Conservation (phyloP, 441 rosid genomes). For the Iberis amara region DNA sequence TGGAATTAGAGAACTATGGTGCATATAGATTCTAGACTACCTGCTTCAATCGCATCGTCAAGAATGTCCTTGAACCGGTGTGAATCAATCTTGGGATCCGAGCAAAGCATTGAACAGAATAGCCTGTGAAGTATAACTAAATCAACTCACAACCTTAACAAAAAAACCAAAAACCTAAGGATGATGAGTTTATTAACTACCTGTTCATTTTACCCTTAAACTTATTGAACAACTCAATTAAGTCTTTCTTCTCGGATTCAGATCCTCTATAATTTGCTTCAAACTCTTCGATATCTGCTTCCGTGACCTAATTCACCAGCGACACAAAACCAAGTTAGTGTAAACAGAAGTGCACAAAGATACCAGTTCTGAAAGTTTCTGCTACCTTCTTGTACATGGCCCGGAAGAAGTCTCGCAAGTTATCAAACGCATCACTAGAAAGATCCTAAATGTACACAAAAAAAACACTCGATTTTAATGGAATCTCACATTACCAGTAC, state of each 20-base stretch:
- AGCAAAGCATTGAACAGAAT: slow-evolving; percentile 80
- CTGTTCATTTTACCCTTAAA: slow-evolving; percentile 64
- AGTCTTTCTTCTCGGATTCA: slow-evolving; percentile 73
- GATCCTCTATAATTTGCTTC: slow-evolving; percentile 79
- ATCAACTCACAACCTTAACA: slow-evolving; percentile 4
- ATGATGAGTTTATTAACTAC: slow-evolving; percentile 25
- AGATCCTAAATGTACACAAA: slow-evolving; percentile 48
- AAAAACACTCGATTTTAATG: background rate
- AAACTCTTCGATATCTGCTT: slow-evolving; percentile 72
- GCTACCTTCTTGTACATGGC: slow-evolving; percentile 67
- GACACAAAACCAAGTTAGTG: background rate
- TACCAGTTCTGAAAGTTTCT: background rate
- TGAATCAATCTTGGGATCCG: slow-evolving; percentile 72
- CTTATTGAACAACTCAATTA: slow-evolving; percentile 51
- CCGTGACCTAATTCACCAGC: slow-evolving; percentile 50
- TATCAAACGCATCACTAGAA: slow-evolving; percentile 65
- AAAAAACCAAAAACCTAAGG: background rate
- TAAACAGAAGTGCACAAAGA: background rate
- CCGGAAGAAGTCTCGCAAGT: slow-evolving; percentile 63
- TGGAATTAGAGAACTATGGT: background rate
- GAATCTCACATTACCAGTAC: background rate
- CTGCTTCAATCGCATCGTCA: slow-evolving; percentile 59
- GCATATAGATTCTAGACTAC: slow-evolving; percentile 21
- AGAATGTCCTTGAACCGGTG: slow-evolving; percentile 70
- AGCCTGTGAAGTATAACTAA: slow-evolving; percentile 36